Evolutionary conservation across 805 yeast genomes (phyloP).

Genomic region (Wickerhamomyces bisporus): DNA sequence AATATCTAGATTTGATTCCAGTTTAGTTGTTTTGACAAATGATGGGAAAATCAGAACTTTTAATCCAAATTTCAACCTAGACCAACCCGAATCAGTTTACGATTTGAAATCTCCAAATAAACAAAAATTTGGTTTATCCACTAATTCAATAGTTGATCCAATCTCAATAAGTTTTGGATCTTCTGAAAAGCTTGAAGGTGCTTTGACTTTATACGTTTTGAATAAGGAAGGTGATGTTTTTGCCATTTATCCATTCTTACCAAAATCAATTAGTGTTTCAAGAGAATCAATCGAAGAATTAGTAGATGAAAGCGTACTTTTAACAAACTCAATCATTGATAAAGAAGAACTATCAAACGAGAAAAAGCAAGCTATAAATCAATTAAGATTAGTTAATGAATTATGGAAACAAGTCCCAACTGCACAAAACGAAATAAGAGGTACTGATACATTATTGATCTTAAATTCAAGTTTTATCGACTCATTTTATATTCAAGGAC

Average conservation of each 20-base stretch:
- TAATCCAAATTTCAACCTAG: slow-evolving; percentile 28
- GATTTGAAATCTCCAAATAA: slow-evolving; percentile 16
- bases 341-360: not conserved
- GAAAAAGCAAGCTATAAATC: slow-evolving; percentile 24
- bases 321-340: slow-evolving; percentile 24
- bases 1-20: slow-evolving; percentile 37
- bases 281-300: slow-evolving; percentile 26
- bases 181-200: slow-evolving; percentile 27
- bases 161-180: slow-evolving; percentile 23
- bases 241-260: slow-evolving; percentile 60
- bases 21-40: slow-evolving; percentile 36
- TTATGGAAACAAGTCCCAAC: slow-evolving; percentile 26
- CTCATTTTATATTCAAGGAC: slow-evolving; percentile 40
- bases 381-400: slow-evolving; percentile 31
- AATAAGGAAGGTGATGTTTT: slow-evolving; percentile 55
- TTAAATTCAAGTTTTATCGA: slow-evolving; percentile 16
- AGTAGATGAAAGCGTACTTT: slow-evolving; percentile 29
- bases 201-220: slow-evolving; percentile 47
- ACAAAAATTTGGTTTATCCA: slow-evolving; percentile 15
- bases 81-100: slow-evolving; percentile 18
- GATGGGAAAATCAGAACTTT: slow-evolving; percentile 30
- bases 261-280: slow-evolving; percentile 37
- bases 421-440: slow-evolving; percentile 18
- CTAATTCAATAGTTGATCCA: slow-evolving; percentile 17
- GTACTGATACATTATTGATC: slow-evolving; percentile 14